These are phyloP conservation scores for Daldinia childiae DNA, from an alignment of 495 filamentous ascomycete genomes.

Conservation along the genomic window DNA sequence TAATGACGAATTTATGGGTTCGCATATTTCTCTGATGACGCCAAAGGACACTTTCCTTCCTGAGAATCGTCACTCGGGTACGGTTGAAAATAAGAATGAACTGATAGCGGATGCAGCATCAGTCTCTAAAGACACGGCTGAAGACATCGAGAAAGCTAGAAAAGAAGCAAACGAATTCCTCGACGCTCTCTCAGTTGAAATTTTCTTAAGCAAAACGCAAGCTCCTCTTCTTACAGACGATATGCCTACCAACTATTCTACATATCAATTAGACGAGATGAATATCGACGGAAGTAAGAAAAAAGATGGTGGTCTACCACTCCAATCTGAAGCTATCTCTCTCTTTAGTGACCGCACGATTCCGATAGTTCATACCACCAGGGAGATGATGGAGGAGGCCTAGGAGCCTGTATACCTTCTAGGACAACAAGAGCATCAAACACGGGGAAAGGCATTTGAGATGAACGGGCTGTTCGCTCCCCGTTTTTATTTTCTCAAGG, in stretches of 20 bases:
- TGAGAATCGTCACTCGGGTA: neutral
- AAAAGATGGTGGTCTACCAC: neutral
- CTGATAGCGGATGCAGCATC: neutral
- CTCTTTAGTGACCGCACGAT: neutral
- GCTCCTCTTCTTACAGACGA: neutral
- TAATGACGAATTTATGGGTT: constrained; percentile 18
- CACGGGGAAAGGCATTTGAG: neutral
- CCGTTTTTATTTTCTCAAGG: neutral
- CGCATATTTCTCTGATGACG: neutral
- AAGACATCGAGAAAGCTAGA: constrained; percentile 13
- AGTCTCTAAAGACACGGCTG: neutral
- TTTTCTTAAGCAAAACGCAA: neutral
- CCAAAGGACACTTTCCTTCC: neutral
- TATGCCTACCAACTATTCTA: neutral
- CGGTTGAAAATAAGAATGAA: neutral
- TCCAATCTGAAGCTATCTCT: neutral
- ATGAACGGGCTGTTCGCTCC: neutral
- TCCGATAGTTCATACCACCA: constrained; percentile 6
- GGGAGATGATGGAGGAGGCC: constrained; percentile 8
- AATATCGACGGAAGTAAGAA: constrained; percentile 1
- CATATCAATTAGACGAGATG: constrained; percentile 4
- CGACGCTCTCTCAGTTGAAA: constrained; percentile 7
- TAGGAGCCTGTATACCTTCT: neutral
- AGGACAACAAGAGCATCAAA: neutral
- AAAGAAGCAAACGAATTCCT: constrained; percentile 17